These are phyloP conservation scores for Saccharomycopsis javanensis DNA, from an alignment of 805 yeast species.

Conservation along the genomic window DNA sequence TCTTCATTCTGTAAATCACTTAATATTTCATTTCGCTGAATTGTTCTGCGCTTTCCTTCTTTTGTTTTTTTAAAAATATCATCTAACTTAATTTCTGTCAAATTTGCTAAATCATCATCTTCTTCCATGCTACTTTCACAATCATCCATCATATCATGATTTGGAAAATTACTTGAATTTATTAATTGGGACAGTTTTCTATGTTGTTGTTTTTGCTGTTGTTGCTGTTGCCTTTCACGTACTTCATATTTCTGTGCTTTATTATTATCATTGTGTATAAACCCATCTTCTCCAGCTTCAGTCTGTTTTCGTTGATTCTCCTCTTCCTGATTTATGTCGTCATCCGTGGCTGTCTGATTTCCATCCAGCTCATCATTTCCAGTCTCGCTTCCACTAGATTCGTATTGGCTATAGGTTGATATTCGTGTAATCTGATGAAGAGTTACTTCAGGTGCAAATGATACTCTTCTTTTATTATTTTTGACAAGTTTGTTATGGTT, in stretches of 20 bases:
- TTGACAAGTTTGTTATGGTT: conserved; percentile 2
- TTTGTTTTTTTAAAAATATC: conserved; percentile 12
- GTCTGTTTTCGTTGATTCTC: not conserved
- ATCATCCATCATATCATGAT: conserved; percentile 3
- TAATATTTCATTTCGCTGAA: not conserved
- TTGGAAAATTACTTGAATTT: conserved; percentile 14
- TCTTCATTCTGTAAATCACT: not conserved
- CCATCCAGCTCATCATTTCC: conserved; percentile 3
- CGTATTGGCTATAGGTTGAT: not conserved
- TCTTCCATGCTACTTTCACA: conserved; percentile 1
- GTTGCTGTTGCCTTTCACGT: not conserved
- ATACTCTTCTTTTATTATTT: conserved; percentile 41
- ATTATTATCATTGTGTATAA: not conserved
- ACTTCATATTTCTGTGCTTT: not conserved
- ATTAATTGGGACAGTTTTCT: conserved; percentile 19
- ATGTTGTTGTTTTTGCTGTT: not conserved
- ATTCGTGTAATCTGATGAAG: conserved; percentile 37
- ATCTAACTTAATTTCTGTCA: conserved; percentile 16
- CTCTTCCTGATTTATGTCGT: conserved; percentile 14
- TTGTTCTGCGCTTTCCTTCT: conserved; percentile 10
- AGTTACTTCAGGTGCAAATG: conserved; percentile 60
- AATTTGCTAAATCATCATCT: conserved; percentile 15
- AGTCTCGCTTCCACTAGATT: conserved; percentile 4
- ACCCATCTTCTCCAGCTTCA: not conserved
- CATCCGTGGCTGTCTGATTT: conserved; percentile 1